Percentiles rank a stretch among this genome's conserved stretches.
Evolutionary conservation across 208 protist species (phyloP).

Genomic region (Crithidia expoeki): DNA sequence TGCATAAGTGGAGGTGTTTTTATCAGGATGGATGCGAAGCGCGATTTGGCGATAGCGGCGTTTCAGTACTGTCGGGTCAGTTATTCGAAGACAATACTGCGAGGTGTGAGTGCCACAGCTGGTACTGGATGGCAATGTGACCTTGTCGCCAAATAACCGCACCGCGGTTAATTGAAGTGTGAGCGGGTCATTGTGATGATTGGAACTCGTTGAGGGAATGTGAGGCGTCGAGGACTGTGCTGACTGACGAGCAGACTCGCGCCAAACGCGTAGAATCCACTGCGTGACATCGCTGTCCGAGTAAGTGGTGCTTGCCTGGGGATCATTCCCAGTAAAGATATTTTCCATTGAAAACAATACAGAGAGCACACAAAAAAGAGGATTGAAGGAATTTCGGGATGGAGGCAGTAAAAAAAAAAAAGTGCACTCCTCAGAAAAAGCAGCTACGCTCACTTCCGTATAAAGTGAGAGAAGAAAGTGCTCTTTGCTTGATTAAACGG

Average conservation of each 20-base stretch:
- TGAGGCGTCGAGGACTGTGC: neutral
- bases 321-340: neutral
- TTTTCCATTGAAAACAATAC: neutral
- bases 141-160: constrained; percentile 14
- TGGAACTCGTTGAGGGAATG: neutral
- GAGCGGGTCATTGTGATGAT: neutral
- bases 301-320: neutral
- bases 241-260: neutral
- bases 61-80: constrained; percentile 34
- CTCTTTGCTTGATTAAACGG: too few relatives aligned
- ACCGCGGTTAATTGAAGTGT: neutral
- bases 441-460: too few relatives aligned
- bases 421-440: too few relatives aligned
- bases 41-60: constrained; percentile 71
- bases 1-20: constrained; percentile 54
- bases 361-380: neutral
- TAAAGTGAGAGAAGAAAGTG: neutral
- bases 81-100: constrained; percentile 1
- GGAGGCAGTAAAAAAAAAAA: neutral
- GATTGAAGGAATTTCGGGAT: neutral
- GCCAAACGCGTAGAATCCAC: constrained; percentile 17
- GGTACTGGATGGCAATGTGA: neutral
- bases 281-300: constrained; percentile 17
- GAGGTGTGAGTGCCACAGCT: neutral
- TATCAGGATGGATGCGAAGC: constrained; percentile 82